Percentiles rank a stretch among this genome's conserved stretches.
Conservation (phyloP, 129 eudicot genomes). For the Flaveria ramosissima region DNA sequence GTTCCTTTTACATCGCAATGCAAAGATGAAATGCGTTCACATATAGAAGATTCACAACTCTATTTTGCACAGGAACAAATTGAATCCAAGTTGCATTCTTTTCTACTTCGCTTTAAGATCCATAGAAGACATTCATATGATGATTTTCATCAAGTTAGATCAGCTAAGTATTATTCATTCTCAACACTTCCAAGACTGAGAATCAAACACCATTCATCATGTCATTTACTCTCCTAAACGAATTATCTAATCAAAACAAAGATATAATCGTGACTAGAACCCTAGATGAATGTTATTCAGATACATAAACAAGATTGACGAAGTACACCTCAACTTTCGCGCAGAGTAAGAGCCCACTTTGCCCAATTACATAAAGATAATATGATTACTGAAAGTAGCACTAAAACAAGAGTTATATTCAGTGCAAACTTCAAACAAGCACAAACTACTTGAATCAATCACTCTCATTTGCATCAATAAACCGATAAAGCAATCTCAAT, state of each 20-base stretch:
- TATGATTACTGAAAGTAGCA: neutral
- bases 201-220: neutral
- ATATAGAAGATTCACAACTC: neutral
- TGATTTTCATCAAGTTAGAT: neutral
- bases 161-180: neutral
- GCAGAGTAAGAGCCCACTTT: neutral
- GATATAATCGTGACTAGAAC: neutral
- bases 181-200: neutral
- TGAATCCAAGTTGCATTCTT: neutral
- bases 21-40: neutral
- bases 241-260: slow-evolving; percentile 14
- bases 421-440: slow-evolving; percentile 14
- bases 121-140: neutral
- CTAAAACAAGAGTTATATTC: neutral
- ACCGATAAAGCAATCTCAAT: too few species aligned
- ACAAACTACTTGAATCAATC: slow-evolving; percentile 12
- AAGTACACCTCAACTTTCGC: neutral
- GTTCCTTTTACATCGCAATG: neutral
- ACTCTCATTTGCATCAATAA: neutral
- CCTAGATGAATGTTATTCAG: neutral
- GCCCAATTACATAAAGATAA: neutral
- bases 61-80: neutral
- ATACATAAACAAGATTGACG: neutral
- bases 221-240: neutral
- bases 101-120: neutral